Evolutionary conservation across 1,284 basidiomycete genomes (phyloP).

Genomic region (Ganoderma lingzhi): DNA sequence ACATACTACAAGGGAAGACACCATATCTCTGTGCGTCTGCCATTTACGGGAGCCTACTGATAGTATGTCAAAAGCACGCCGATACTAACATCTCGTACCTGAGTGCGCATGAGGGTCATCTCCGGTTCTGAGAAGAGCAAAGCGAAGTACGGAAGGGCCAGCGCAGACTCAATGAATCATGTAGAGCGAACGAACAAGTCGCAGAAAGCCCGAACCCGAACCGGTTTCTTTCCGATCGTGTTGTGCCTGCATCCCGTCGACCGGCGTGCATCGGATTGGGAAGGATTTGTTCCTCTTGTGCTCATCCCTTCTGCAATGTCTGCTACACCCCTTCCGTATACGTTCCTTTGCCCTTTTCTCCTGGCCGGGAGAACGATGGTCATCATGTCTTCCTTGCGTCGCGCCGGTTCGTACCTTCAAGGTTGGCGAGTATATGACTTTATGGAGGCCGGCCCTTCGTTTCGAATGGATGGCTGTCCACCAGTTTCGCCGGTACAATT

Average conservation of each 20-base stretch:
- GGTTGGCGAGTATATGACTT: not conserved
- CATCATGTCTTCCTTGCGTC: not conserved
- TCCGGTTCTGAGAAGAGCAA: no score
- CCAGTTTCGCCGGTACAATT: not conserved
- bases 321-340: not conserved
- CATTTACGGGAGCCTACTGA: not conserved
- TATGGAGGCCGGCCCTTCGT: not conserved
- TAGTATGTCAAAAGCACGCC: no score
- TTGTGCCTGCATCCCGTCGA: not conserved
- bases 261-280: not conserved
- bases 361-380: not conserved
- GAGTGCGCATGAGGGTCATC: no score
- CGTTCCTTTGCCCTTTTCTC: not conserved
- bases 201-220: no score
- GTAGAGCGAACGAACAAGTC: no score
- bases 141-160: no score
- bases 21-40: not conserved
- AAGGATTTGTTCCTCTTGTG: not conserved
- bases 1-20: not conserved
- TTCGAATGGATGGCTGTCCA: not conserved
- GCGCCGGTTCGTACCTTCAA: not conserved
- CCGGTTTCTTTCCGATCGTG: not conserved
- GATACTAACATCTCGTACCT: no score
- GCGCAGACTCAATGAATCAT: no score
- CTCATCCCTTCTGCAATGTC: not conserved